phyloP scores from a whole-genome alignment of 2,329 filamentous ascomycete species.

The Penicillium sp. region DNA sequence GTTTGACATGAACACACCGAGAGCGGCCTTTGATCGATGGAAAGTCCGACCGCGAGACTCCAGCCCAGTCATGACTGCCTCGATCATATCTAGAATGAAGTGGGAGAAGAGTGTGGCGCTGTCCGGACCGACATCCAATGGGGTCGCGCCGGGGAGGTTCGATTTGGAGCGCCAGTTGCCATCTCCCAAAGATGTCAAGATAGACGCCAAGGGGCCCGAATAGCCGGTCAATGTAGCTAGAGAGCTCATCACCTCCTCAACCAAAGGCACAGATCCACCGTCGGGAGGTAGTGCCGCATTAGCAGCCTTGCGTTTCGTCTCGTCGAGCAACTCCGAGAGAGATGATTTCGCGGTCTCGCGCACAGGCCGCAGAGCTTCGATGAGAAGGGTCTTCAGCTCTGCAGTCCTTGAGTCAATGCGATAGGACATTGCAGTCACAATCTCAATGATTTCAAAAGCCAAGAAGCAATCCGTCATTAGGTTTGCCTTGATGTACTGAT shows the following conservation, averaged over 20 bases:
- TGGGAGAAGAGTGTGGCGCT: slow-evolving; percentile 81
- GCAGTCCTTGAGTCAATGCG: slow-evolving; percentile 77
- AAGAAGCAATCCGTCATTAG: slow-evolving; percentile 88
- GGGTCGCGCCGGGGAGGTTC: slow-evolving; percentile 61
- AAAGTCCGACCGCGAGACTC: slow-evolving; percentile 67
- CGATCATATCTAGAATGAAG: slow-evolving; percentile 85
- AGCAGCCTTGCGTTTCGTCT: slow-evolving; percentile 66
- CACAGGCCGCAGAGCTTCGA: slow-evolving; percentile 80
- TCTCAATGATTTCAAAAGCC: slow-evolving; percentile 90
- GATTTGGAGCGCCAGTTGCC: slow-evolving; percentile 73
- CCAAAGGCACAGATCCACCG: slow-evolving; percentile 70
- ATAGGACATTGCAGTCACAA: slow-evolving; percentile 73
- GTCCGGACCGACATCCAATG: slow-evolving; percentile 84
- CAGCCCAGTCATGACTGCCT: slow-evolving; percentile 68
- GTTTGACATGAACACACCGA: slow-evolving; percentile 89
- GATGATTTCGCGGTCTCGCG: slow-evolving; percentile 88
- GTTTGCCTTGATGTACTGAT: slow-evolving; percentile 80
- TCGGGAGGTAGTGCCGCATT: slow-evolving; percentile 68
- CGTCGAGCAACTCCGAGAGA: slow-evolving; percentile 74
- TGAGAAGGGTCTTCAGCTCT: slow-evolving; percentile 75
- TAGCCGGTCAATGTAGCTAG: slow-evolving; percentile 84
- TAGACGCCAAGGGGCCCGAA: slow-evolving; percentile 75
- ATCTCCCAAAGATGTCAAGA: slow-evolving; percentile 87
- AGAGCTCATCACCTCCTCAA: slow-evolving; percentile 77
- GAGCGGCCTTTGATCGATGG: slow-evolving; percentile 69